Conservation (phyloP, 169 alveolate genomes). For the Babesia bigemina region DNA sequence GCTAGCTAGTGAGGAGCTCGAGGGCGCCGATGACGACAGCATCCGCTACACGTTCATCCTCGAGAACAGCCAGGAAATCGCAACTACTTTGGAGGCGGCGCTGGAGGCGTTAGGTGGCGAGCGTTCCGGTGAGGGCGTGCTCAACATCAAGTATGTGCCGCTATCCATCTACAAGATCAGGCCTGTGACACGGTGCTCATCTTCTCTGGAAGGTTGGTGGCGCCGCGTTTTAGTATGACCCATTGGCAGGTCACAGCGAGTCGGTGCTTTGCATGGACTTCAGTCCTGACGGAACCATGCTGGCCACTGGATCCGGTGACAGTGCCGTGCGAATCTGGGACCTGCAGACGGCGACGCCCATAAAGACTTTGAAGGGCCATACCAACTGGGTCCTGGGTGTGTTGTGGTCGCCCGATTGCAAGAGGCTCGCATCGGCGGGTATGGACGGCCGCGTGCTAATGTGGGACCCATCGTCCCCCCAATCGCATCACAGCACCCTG, state of each 20-base stretch:
- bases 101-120: slow-evolving; percentile 55
- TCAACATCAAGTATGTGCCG: slow-evolving; percentile 80
- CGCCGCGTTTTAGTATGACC: no score
- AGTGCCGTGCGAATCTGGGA: slow-evolving; percentile 93
- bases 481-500: slow-evolving; percentile 46
- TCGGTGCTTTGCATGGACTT: slow-evolving; percentile 87
- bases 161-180: slow-evolving; percentile 83
- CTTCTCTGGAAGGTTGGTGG: slow-evolving; percentile 84
- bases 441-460: slow-evolving; percentile 73
- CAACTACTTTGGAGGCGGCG: slow-evolving; percentile 71
- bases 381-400: slow-evolving; percentile 90
- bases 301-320: slow-evolving; percentile 95
- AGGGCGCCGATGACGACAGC: slow-evolving; percentile 66
- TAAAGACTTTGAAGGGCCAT: slow-evolving; percentile 89
- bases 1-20: slow-evolving; percentile 59
- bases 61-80: slow-evolving; percentile 72
- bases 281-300: slow-evolving; percentile 89
- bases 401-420: slow-evolving; percentile 93
- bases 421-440: slow-evolving; percentile 90
- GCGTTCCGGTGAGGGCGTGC: slow-evolving; percentile 77
- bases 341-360: slow-evolving; percentile 90
- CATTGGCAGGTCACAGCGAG: slow-evolving; percentile 82
- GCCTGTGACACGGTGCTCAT: slow-evolving; percentile 89
- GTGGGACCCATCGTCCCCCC: slow-evolving; percentile 49
- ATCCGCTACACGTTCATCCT: slow-evolving; percentile 72